Percentiles rank a stretch among this genome's conserved stretches.
phyloP scores from a whole-genome alignment of 805 yeast genomes.

The Sungouiella thailandica region DNA sequence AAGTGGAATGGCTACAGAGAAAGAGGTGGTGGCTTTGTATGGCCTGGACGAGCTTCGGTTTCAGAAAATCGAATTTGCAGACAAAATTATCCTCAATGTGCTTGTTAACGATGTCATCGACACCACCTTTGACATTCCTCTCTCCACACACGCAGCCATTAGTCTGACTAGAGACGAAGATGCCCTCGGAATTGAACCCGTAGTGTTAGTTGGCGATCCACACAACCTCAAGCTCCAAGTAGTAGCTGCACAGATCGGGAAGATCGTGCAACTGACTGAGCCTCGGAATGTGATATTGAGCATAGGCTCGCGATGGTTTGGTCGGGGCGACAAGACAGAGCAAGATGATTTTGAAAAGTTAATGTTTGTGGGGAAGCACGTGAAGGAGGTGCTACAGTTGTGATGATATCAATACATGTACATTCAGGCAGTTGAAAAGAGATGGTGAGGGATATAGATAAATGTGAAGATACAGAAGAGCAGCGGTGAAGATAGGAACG shows the following conservation, averaged over 20 bases:
- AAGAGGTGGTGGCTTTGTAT: not conserved
- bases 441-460: no score
- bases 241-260: conserved; percentile 46
- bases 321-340: conserved; percentile 22
- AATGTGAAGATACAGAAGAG: no score
- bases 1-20: not conserved
- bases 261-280: conserved; percentile 26
- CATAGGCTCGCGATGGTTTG: conserved; percentile 45
- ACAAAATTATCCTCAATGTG: conserved; percentile 35
- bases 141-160: conserved; percentile 16
- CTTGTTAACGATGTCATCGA: conserved; percentile 44
- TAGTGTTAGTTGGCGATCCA: conserved; percentile 44
- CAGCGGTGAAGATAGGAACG: no score
- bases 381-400: conserved; percentile 5
- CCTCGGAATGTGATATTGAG: conserved; percentile 41
- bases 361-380: conserved; percentile 36
- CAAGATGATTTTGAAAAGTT: conserved; percentile 42
- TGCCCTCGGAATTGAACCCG: conserved; percentile 39
- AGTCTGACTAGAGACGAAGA: conserved; percentile 10
- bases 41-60: conserved; percentile 14
- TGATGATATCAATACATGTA: not conserved
- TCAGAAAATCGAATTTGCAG: conserved; percentile 29
- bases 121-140: conserved; percentile 42
- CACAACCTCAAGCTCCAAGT: conserved; percentile 44
- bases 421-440: no score